Evolutionary conservation across 2,329 filamentous ascomycete species (phyloP), one percentile per base, ranked within the genome.

Genomic region (Bipolaris sorokiniana): DNA sequence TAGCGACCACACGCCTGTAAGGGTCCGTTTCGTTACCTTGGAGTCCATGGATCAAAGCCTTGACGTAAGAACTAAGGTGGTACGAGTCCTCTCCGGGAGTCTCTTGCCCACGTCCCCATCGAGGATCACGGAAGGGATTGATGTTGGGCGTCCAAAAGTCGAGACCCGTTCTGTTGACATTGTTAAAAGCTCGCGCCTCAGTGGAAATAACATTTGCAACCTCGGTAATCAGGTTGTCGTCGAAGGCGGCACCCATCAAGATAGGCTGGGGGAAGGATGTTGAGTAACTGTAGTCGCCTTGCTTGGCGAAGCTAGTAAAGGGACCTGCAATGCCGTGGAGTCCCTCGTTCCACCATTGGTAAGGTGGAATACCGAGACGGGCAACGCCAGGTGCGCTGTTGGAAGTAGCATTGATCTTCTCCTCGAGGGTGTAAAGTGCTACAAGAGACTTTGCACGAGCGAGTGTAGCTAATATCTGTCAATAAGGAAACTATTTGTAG

Each of bases 241-340:
- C 86, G 63, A 90, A 87, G 0, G 87, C 82, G 0, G 87, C 86
- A 31, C 83, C 83, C 66, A 87, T 83, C 2, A 84, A 72, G 53
- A 90, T 88, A 0, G 87, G 87, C 67, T 85, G 82, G 0, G 88
- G 86, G 65, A 90, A 90, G 0, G 84, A 86, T 0, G 87, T 90
- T 0, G 87, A 84, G 68, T 84, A 84, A 65, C 80, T 84, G 69
- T 82, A 90, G n/a, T 83, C 76, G 2, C 83, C 84, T 11, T 75
- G 74, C 5, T 72, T 71, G n/a, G 81, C 79, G 70, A 86, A 87
- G 42, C 82, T 79, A 4, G 84, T 84, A 1, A 84, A 86, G 0
- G 82, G 83, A 11, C 66, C 70, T n/a, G 83, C 86, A 0, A 89
- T 78, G 0, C 63, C 61, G 11, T 63, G 60, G 1, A 58, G 46